Conservation (phyloP, 257 asterid species). For the Solanum etuberosum region DNA sequence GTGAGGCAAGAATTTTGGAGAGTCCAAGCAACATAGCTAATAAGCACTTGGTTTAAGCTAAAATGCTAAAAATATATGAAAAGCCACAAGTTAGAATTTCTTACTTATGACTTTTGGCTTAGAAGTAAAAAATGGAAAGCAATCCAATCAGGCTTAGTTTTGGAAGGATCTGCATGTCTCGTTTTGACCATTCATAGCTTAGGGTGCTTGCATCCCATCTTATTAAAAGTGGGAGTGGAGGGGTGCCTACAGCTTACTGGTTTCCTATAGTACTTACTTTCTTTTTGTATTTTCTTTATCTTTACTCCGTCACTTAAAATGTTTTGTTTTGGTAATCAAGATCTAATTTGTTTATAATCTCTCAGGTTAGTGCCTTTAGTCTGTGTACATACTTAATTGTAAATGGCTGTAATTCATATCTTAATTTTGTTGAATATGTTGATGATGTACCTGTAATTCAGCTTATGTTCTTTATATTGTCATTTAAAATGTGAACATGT, state of each 20-base stretch:
- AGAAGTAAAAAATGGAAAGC: too few relatives aligned
- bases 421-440: background rate
- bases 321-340: background rate
- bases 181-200: background rate
- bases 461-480: background rate
- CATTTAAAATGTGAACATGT: too few relatives aligned
- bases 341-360: background rate
- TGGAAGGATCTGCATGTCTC: background rate
- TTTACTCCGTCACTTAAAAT: background rate
- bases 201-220: background rate
- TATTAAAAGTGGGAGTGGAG: background rate
- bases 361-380: background rate
- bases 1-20: too few relatives aligned
- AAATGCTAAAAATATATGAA: too few relatives aligned
- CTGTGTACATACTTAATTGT: background rate
- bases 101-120: too few relatives aligned
- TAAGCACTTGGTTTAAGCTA: too few relatives aligned
- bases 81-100: too few relatives aligned
- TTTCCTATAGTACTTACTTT: background rate
- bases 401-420: background rate
- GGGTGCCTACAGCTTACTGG: background rate
- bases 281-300: background rate
- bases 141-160: background rate
- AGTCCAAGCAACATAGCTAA: too few relatives aligned
- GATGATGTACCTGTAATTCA: too few relatives aligned